These are phyloP conservation scores for Globisporangium yorkense DNA, from an alignment of 352 stramenopile species.

Conservation along the genomic window DNA sequence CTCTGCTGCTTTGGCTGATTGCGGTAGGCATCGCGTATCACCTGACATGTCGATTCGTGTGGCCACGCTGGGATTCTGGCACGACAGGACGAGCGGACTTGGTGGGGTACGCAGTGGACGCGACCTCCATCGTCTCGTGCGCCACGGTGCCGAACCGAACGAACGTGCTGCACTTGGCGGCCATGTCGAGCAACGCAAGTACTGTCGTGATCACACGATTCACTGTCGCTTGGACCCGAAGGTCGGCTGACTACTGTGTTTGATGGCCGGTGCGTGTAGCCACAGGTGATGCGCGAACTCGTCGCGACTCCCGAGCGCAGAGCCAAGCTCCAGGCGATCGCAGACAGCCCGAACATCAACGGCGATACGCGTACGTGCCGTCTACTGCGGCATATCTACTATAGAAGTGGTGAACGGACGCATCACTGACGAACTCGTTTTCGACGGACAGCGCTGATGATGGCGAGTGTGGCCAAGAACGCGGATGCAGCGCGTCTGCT, in stretches of 20 bases:
- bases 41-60: conserved; percentile 1
- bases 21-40: not conserved
- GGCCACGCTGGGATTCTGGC: not conserved
- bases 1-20: not conserved
- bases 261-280: conserved; percentile 17
- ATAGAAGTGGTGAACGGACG: not conserved
- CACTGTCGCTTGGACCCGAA: not conserved
- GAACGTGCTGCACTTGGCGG: conserved; percentile 70
- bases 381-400: not conserved
- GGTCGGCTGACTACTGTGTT: not conserved
- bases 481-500: conserved; percentile 39
- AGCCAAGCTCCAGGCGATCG: conserved; percentile 39
- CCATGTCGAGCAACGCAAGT: conserved; percentile 66
- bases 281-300: conserved; percentile 51
- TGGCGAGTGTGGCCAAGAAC: conserved; percentile 81
- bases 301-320: conserved; percentile 34
- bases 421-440: not conserved
- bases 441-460: conserved; percentile 60
- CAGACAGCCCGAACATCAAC: conserved; percentile 60
- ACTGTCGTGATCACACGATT: not conserved
- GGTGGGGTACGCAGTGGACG: conserved; percentile 44
- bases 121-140: conserved; percentile 48
- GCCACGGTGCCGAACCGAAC: conserved; percentile 60
- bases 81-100: conserved; percentile 55
- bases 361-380: conserved; percentile 61